These are phyloP conservation scores for Exophiala spinifera DNA, from an alignment of 2,329 filamentous ascomycete species.

Conservation along the genomic window DNA sequence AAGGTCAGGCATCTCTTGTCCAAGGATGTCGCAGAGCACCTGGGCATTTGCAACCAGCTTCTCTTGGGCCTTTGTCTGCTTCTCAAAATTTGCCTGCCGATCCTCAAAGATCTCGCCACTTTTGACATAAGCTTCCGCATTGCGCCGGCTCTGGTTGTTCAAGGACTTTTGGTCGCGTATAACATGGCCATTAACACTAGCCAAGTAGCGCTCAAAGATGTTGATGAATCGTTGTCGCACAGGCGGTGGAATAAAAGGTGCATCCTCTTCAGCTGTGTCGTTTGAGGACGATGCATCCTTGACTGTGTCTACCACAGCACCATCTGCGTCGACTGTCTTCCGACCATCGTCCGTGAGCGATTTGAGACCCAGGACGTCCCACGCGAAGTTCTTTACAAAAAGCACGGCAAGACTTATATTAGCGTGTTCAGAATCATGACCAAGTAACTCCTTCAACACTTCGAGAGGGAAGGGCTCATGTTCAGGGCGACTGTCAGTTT, in stretches of 20 bases:
- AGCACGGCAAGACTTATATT: conserved; percentile 90
- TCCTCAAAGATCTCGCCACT: conserved; percentile 98
- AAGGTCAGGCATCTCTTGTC: conserved; percentile 88
- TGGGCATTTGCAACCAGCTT: conserved; percentile 88
- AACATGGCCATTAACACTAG: conserved; percentile 86
- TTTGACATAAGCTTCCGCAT: conserved; percentile 97
- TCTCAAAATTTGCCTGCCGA: conserved; percentile 92
- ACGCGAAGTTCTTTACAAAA: conserved; percentile 93
- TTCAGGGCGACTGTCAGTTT: conserved; percentile 60
- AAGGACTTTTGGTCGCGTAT: conserved; percentile 89
- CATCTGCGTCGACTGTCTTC: conserved; percentile 79
- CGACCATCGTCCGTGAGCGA: conserved; percentile 70
- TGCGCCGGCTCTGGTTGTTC: conserved; percentile 80
- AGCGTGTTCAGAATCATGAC: conserved; percentile 85
- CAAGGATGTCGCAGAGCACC: conserved; percentile 80
- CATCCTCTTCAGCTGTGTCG: conserved; percentile 53
- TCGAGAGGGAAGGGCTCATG: conserved; percentile 93
- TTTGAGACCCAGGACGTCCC: conserved; percentile 87
- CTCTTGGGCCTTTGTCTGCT: conserved; percentile 86
- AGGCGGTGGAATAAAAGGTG: conserved; percentile 71
- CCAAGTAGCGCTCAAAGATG: conserved; percentile 82
- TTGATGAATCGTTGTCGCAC: conserved; percentile 82
- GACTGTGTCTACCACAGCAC: conserved; percentile 54
- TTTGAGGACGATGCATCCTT: conserved; percentile 50
- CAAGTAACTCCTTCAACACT: conserved; percentile 93